Evolutionary conservation across 192 early-diverging fungal genomes (phyloP).

Genomic region (Bifiguratus adelaidae): DNA sequence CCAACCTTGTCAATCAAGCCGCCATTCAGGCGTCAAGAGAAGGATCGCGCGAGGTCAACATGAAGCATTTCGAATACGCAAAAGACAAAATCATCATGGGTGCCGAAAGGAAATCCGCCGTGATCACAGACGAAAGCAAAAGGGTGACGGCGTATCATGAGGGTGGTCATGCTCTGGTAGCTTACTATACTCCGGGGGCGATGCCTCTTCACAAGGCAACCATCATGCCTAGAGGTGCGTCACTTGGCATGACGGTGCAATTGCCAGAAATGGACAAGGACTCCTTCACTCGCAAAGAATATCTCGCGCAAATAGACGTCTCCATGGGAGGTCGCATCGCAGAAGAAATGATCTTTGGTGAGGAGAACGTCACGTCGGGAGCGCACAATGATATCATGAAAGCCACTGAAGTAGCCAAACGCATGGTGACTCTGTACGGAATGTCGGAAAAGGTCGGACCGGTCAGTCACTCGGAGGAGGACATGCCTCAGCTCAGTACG

Average conservation of each 20-base stretch:
- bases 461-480: constrained; percentile 66
- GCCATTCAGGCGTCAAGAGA: constrained; percentile 91
- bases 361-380: constrained; percentile 90
- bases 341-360: constrained; percentile 94
- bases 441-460: constrained; percentile 94
- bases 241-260: constrained; percentile 83
- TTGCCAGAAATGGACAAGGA: constrained; percentile 88
- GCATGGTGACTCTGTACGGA: constrained; percentile 87
- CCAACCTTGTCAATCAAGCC: constrained; percentile 95
- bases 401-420: constrained; percentile 80
- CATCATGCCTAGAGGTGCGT: constrained; percentile 90
- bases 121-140: constrained; percentile 83
- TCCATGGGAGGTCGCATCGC: constrained; percentile 98
- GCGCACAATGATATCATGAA: constrained; percentile 85
- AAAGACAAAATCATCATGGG: constrained; percentile 99
- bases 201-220: constrained; percentile 97
- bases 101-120: constrained; percentile 83
- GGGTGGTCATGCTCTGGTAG: constrained; percentile 94
- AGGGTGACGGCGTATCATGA: constrained; percentile 95
- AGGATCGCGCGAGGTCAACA: constrained; percentile 54
- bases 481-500: constrained; percentile 55
- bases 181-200: constrained; percentile 90
- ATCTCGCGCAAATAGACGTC: constrained; percentile 84
- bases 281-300: constrained; percentile 69
- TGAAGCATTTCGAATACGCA: constrained; percentile 88